phyloP scores from a whole-genome alignment of 495 filamentous ascomycete genomes.

The Lasiosphaeria ovina region DNA sequence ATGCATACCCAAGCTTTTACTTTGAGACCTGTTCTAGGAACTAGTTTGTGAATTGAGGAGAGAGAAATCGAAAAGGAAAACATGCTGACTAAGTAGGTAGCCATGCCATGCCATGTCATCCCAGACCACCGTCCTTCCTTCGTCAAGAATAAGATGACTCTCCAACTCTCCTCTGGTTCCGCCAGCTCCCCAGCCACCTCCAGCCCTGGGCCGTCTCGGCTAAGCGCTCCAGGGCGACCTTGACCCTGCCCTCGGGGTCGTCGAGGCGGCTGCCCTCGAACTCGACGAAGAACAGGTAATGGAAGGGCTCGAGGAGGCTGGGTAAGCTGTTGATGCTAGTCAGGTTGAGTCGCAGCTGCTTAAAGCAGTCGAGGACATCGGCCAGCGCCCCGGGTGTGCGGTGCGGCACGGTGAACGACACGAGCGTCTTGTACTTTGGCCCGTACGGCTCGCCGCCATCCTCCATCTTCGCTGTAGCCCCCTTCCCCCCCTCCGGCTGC shows the following conservation, averaged over 20 bases:
- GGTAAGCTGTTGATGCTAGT: conserved; percentile 89
- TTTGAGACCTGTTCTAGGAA: no score
- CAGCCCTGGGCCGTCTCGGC: conserved; percentile 42
- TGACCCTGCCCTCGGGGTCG: conserved; percentile 52
- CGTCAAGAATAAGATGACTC: not conserved
- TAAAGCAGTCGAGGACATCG: conserved; percentile 75
- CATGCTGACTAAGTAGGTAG: not conserved
- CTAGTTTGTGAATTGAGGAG: not conserved
- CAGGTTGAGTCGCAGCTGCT: conserved; percentile 67
- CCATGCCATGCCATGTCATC: not conserved
- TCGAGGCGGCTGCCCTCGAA: conserved; percentile 60
- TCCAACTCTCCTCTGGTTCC: conserved; percentile 31
- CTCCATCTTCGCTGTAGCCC: conserved; percentile 3
- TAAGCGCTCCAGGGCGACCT: conserved; percentile 45
- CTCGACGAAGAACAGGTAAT: conserved; percentile 95
- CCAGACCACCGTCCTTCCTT: not conserved
- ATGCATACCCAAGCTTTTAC: no score
- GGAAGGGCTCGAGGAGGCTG: conserved; percentile 71
- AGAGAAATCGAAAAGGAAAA: not conserved
- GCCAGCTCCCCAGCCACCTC: conserved; percentile 58
- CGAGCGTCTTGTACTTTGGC: conserved; percentile 61
- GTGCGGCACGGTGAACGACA: conserved; percentile 81
- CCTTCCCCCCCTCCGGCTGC: conserved; percentile 1
- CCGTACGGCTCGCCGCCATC: conserved; percentile 12
- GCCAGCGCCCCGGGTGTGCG: conserved; percentile 75